Evolutionary conservation across 192 early-diverging fungal species (phyloP), one percentile per base, ranked within the genome.

Genomic region (Phlyctochytrium bullatum): DNA sequence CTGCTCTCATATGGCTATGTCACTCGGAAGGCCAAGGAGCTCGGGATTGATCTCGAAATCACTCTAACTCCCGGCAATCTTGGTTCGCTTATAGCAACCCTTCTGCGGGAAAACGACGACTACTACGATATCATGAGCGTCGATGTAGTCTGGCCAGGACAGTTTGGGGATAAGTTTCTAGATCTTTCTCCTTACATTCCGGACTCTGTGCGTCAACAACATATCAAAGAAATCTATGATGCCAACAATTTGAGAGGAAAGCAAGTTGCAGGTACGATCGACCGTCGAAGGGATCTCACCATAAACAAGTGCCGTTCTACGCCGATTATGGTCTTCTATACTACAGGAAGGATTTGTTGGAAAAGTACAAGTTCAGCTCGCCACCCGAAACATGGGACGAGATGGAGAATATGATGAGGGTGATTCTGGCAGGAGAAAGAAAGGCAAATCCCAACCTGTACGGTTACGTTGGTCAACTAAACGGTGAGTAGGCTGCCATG

Each of bases 301-400:
- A 14, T 20, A 47, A 47, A 47, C 40, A 47, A 47, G 50, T 40
- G 63, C 50, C 30, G 0, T 29, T 53, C 68, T 64, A 68, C 52
- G 63, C 60, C 29, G 52, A 64, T 30, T 64, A 64, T 12, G 63
- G 63, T 17, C 16, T 64, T 1, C 34, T 64, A 12, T 64, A 52
- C 47, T 64, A 64, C 31, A 33, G 63, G n/a, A 40, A 20, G 17
- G 63, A 64, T 29, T 52, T 64, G 63, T 47, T 64, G 40, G 63
- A 24, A 51, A 64, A 64, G 47, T 64, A 64, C 29, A 40, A 40
- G 36, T 64, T 52, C 28, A 14, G 14, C 6, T 20, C 16, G 20
- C 63, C 63, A 10, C 67, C 67, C 6, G 23, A 25, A 28, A 74
- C 73, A 10, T 74, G 73, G 73, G 73, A 74, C 34, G 73, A 74